Percentiles rank a stretch among this genome's conserved stretches.
These are phyloP conservation scores for Phylloporus arenicola DNA, from an alignment of 768 basidiomycete species.

Conservation along the genomic window DNA sequence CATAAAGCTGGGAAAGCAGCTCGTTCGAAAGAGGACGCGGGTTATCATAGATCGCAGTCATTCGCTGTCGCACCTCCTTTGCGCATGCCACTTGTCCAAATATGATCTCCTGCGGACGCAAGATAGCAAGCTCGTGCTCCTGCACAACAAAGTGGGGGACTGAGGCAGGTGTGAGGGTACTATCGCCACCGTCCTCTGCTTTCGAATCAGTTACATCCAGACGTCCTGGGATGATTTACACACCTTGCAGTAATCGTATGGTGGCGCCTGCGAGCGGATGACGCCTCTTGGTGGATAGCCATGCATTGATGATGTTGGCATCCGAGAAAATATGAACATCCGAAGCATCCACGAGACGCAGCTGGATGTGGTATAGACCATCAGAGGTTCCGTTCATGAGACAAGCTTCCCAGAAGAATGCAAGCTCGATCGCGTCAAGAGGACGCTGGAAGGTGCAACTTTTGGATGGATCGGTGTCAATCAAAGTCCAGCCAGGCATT, in stretches of 20 bases:
- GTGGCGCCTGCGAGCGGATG: neutral
- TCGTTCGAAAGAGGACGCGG: neutral
- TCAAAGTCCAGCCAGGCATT: neutral
- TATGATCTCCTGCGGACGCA: constrained; percentile 17
- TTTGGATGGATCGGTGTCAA: neutral
- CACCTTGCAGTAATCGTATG: neutral
- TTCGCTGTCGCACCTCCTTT: neutral
- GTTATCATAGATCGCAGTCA: neutral
- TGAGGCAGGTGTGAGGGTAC: neutral
- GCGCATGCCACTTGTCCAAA: neutral
- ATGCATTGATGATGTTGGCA: neutral
- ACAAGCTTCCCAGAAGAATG: neutral
- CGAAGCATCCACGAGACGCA: neutral
- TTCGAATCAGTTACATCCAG: neutral
- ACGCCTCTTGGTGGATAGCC: constrained; percentile 1
- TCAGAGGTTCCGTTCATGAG: neutral
- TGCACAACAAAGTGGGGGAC: neutral
- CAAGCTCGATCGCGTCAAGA: neutral
- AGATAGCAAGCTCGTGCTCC: constrained; percentile 23
- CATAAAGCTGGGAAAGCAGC: neutral
- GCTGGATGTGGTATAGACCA: neutral
- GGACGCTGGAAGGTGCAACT: neutral
- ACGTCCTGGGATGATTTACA: neutral
- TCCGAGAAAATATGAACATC: neutral
- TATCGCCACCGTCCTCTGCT: neutral